phyloP scores from a whole-genome alignment of 305 asterid species.

The Coffea humblotiana region DNA sequence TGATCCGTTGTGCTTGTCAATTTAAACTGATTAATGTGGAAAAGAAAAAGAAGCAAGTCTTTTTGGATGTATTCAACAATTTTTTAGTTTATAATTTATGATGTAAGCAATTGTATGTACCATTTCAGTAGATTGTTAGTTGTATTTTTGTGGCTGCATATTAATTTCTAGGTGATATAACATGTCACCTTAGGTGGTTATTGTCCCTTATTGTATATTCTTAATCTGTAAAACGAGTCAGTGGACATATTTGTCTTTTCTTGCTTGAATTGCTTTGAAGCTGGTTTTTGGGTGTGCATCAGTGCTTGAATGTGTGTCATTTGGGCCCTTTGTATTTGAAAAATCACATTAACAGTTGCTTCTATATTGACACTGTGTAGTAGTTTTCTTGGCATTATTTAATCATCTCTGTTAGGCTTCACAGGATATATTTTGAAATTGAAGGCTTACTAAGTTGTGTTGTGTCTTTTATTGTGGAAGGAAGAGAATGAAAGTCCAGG shows the following conservation, averaged over 20 bases:
- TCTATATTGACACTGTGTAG: not conserved
- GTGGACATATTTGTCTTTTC: not conserved
- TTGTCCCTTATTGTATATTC: not conserved
- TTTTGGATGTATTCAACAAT: not conserved
- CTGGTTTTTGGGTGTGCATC: not conserved
- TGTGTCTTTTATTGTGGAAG: constrained; percentile 63
- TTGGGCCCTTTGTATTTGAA: not conserved
- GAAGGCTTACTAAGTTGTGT: constrained; percentile 7
- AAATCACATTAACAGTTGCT: not conserved
- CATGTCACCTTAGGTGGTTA: not conserved
- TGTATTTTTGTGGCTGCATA: too few relatives aligned
- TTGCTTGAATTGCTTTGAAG: not conserved
- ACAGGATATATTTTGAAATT: not conserved
- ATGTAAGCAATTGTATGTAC: not conserved
- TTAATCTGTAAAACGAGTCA: not conserved
- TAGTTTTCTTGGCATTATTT: not conserved
- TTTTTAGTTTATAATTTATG: not conserved
- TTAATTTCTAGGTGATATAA: not conserved
- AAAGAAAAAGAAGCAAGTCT: not conserved
- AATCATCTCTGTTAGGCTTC: not conserved
- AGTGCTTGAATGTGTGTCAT: not conserved
- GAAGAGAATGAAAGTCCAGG: constrained; percentile 96
- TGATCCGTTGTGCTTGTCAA: not conserved
- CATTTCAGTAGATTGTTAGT: not conserved
- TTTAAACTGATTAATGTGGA: not conserved